phyloP scores from a whole-genome alignment of 768 basidiomycete species.

The Termitomyces heimii region DNA sequence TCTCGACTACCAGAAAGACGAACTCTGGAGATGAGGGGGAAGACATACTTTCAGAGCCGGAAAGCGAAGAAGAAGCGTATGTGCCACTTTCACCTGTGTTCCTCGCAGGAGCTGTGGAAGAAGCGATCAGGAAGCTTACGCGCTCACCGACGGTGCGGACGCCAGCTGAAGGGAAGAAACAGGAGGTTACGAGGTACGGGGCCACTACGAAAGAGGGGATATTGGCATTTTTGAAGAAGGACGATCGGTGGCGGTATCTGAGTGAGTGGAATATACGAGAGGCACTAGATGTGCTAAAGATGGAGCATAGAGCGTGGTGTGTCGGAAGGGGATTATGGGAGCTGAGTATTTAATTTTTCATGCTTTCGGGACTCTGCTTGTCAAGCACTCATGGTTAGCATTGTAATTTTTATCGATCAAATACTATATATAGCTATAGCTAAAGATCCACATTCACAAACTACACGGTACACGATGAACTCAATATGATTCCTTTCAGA shows the following conservation, averaged over 20 bases:
- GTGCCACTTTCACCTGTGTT: slow-evolving; percentile 50
- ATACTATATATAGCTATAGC: too few species aligned
- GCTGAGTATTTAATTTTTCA: slow-evolving; percentile 19
- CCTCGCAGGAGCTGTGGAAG: slow-evolving; percentile 41
- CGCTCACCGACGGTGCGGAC: neutral
- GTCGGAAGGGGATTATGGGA: slow-evolving; percentile 35
- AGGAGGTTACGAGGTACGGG: slow-evolving; percentile 9
- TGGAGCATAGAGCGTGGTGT: slow-evolving; percentile 31
- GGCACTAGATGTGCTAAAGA: slow-evolving; percentile 42
- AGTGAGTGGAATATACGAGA: slow-evolving; percentile 63
- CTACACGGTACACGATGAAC: neutral
- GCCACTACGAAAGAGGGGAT: slow-evolving; percentile 40
- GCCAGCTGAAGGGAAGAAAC: slow-evolving; percentile 6
- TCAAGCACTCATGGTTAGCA: neutral
- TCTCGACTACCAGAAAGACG: slow-evolving; percentile 17
- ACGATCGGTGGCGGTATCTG: slow-evolving; percentile 61
- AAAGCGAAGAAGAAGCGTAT: slow-evolving; percentile 58
- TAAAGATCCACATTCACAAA: too few species aligned
- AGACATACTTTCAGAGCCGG: slow-evolving; percentile 55
- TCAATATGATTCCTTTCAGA: neutral
- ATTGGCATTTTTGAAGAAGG: slow-evolving; percentile 38
- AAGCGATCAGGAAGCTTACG: slow-evolving; percentile 34
- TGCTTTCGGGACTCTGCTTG: neutral
- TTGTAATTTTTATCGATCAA: neutral
- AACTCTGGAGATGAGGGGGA: slow-evolving; percentile 28